Base-by-base conservation (phyloP, 768 basidiomycete species). In the Melanogaster broomeanus region DNA sequence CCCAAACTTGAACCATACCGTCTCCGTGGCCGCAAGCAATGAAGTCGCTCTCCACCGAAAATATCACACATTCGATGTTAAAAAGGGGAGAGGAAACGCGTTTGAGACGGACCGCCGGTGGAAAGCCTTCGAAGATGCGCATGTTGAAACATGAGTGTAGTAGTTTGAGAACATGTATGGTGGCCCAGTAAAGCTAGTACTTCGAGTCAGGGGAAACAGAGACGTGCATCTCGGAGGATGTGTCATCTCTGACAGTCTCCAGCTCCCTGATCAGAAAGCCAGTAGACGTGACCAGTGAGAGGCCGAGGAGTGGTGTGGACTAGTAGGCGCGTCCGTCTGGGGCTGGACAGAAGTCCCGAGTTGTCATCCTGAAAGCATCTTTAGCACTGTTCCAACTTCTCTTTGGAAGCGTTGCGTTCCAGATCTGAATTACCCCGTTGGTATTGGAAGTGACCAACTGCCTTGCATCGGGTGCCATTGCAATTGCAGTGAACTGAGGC, bases 181-280 rank as follows among this genome's bases (percentile, higher is more conserved):
- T 27, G n/a, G 55, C 52, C 60, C 59, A 61, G 43, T 51, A 61
- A 7, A 49, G 55, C 42, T 57, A 61, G 30, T 52, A 61, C 38
- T 45, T 40, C 12, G 55, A 61, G 44, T 61, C 51, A 10, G 54
- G 49, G 2, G 60, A 61, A 35, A 53, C 28, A 16, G 52, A 49
- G 11, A 34, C 55, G 7, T 38, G 55, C 8, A 25, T 31, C 10
- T 9, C 4, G n/a, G n/a, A n/a, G n/a, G 21, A 12, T 9, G 48
- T 35, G 8, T 4, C 7, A 22, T 57, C 55, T 3, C 57, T 52
- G 2, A 54, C 52, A 6, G 55, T 57, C n/a, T 51, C 55, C 30
- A 42, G 25, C 6, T 53, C 49, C 40, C 53, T 61, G 21, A 49
- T 47, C 37, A 44, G 28, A 18, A 18, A 37, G 2, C 51, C 49